Percentiles rank a stretch among this genome's conserved stretches.
Evolutionary conservation across 345 rosid genomes (phyloP).

Genomic region (Hibiscus trionum): DNA sequence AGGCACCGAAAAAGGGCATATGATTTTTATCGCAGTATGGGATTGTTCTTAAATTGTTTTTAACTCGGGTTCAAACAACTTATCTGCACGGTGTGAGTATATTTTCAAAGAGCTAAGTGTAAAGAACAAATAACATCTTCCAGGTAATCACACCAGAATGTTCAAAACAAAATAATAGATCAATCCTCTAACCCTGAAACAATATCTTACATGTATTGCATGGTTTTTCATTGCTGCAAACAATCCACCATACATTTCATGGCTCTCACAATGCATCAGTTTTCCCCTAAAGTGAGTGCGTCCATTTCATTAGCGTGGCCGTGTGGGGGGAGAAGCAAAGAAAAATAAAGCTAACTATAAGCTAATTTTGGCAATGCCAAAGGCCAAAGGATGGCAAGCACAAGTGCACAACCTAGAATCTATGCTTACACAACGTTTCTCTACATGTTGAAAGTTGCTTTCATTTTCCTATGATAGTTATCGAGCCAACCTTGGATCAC

Average conservation of each 20-base stretch:
- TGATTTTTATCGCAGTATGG: too few relatives aligned
- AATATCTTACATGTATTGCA: background rate
- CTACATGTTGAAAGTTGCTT: conserved; percentile 27
- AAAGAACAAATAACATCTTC: too few relatives aligned
- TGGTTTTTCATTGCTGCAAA: background rate
- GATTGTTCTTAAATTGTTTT: too few relatives aligned
- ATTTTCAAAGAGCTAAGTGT: too few relatives aligned
- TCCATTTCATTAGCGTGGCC: background rate
- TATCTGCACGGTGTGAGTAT: too few relatives aligned
- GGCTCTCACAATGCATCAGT: background rate
- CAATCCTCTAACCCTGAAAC: too few relatives aligned
- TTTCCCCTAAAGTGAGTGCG: background rate
- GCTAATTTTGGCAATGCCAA: background rate
- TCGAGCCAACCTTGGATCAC: conserved; percentile 70
- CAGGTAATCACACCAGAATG: too few relatives aligned
- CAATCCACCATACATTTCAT: background rate
- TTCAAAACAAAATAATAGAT: too few relatives aligned
- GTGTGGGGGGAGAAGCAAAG: background rate
- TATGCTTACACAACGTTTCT: background rate
- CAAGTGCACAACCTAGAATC: background rate
- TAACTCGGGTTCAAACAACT: too few relatives aligned
- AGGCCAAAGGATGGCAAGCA: background rate
- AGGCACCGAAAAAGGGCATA: too few relatives aligned
- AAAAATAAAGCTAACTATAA: background rate
- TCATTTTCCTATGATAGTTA: conserved; percentile 29